Evolutionary conservation across 306 rosid genomes (phyloP).

Genomic region (Malus asiatica): DNA sequence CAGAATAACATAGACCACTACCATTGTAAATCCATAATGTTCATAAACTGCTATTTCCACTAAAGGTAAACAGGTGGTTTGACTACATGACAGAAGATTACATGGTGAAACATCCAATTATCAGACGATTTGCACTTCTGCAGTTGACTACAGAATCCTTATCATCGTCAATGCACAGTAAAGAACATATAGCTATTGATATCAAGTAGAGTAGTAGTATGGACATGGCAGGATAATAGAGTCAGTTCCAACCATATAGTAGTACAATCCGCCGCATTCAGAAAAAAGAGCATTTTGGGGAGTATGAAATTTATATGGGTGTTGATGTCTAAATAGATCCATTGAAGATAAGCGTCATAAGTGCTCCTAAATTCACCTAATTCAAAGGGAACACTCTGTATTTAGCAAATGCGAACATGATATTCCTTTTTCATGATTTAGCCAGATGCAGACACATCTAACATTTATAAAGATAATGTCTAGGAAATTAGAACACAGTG

Average conservation of each 20-base stretch:
- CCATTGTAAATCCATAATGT: not conserved
- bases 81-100: not conserved
- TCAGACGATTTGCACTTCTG: not conserved
- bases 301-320: not conserved
- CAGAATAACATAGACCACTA: not conserved
- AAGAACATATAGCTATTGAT: not conserved
- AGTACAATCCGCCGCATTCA: not conserved
- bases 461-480: not conserved
- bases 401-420: not conserved
- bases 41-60: not conserved
- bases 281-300: not conserved
- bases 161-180: not conserved
- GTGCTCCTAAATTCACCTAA: not conserved
- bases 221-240: not conserved
- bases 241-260: not conserved
- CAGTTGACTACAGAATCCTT: not conserved
- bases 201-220: not conserved
- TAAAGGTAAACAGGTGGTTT: not conserved
- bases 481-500: not conserved
- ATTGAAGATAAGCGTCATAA: not conserved
- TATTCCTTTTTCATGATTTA: not conserved
- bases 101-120: not conserved
- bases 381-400: not conserved
- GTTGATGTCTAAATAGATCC: not conserved
- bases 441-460: not conserved